Base-by-base conservation (phyloP, 2,329 filamentous ascomycete genomes). In the Capronia coronata region DNA sequence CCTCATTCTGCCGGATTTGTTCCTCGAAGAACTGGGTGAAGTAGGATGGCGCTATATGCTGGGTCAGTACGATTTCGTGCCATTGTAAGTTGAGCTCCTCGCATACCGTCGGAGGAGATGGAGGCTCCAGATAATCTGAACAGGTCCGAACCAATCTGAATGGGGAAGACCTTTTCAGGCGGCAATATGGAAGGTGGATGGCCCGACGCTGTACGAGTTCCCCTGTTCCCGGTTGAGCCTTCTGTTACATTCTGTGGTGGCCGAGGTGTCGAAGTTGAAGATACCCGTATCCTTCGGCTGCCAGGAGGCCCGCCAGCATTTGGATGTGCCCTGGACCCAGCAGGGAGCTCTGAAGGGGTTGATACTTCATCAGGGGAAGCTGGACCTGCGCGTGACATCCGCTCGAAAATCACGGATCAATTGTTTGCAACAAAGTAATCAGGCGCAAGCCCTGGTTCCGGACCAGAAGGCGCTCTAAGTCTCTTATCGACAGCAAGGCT, bases 1-100 rank as follows among this genome's bases (percentile, higher is more conserved):
- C 75, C 52, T 81, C 76, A 42, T 78, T 83, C 59, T 74, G 71
- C 49, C 79, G 77, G 34, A 96, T 69, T 69, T 96, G 90, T 61
- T 87, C 86, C 59, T 83, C 77, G 68, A 97, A 97, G 72, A 93
- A 96, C 60, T 88, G 84, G 16, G 91, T 94, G 70, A 97, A 96
- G 68, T 96, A 96, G 43, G 90, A 96, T 51, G 91, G 91, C 63
- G 89, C 91, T 94, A 70, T 74, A 72, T 65, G 67, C 69, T 63
- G 71, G 64, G 50, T 62, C 47, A 49, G 49, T 30, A 45, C 18
- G 11, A 13, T 35, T 48, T 22, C 43, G 34, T 18, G 30, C 3
- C 19, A 5, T 41, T 2, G n/a, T n/a, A 41, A 6, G 8, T 41
- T 8, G 25, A 41, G 22, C 13, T 11, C 8, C 13, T 9, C 18